A percentile compares a stretch with the other conserved stretches of the same genome.
phyloP scores from a whole-genome alignment of 1,139 yeast species.

The Saccharomyces hybrid region DNA sequence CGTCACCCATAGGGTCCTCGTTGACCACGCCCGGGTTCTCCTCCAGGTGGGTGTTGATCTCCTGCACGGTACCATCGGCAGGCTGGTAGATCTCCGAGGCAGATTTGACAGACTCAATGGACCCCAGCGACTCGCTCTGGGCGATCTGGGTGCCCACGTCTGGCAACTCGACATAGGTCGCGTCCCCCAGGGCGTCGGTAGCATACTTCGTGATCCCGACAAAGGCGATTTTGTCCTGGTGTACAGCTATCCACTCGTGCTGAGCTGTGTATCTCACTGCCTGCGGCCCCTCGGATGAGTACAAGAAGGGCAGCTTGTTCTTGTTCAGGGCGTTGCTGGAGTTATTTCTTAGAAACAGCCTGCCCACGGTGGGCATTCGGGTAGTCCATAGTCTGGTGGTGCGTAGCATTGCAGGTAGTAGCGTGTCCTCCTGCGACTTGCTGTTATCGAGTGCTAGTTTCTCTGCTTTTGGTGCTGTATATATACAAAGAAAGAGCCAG shows the following conservation, averaged over 20 bases:
- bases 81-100: slow-evolving; percentile 93
- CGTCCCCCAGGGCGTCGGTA: slow-evolving; percentile 96
- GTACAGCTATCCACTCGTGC: slow-evolving; percentile 93
- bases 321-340: slow-evolving; percentile 27
- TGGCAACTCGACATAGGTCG: slow-evolving; percentile 87
- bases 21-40: slow-evolving; percentile 73
- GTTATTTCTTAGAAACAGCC: slow-evolving; percentile 2
- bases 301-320: slow-evolving; percentile 28
- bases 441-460: not conserved
- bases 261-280: slow-evolving; percentile 68
- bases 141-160: slow-evolving; percentile 60
- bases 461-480: not conserved
- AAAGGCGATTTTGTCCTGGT: slow-evolving; percentile 72
- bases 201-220: slow-evolving; percentile 94
- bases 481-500: not conserved
- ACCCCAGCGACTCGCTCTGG: slow-evolving; percentile 78
- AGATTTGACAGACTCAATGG: slow-evolving; percentile 90
- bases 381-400: slow-evolving; percentile 1
- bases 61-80: slow-evolving; percentile 67
- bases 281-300: slow-evolving; percentile 26
- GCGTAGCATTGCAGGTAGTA: slow-evolving; percentile 4
- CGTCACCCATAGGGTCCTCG: slow-evolving; percentile 84
- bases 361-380: slow-evolving; percentile 6
- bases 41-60: slow-evolving; percentile 59
- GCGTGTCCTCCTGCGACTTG: not conserved